Evolutionary conservation across 352 stramenopile genomes (phyloP).

Genomic region (Globisporangium perplexum): DNA sequence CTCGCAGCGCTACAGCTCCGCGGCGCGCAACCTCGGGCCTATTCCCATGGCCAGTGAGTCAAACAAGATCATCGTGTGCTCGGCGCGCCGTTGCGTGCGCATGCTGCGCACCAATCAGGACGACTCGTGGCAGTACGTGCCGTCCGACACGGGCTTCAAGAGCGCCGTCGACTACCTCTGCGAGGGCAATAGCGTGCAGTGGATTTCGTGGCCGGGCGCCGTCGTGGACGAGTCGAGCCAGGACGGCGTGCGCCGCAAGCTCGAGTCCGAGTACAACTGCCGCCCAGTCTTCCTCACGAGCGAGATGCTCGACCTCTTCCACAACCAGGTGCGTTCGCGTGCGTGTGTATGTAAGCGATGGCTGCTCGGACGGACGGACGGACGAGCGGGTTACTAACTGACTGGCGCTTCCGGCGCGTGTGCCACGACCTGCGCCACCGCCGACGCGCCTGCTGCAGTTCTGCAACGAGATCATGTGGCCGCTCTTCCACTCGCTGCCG

Average conservation of each 20-base stretch:
- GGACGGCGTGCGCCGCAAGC: conserved; percentile 59
- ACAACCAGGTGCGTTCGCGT: conserved; percentile 53
- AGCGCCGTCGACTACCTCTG: conserved; percentile 72
- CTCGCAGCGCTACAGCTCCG: conserved; percentile 62
- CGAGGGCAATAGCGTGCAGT: conserved; percentile 81
- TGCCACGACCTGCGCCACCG: no score
- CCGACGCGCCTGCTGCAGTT: conserved; percentile 35
- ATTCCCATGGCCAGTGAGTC: conserved; percentile 70
- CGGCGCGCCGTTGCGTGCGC: conserved; percentile 59
- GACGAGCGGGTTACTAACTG: no score
- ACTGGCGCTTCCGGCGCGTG: no score
- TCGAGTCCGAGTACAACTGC: conserved; percentile 82
- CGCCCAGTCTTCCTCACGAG: conserved; percentile 78
- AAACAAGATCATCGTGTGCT: conserved; percentile 81
- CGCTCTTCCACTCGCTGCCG: conserved; percentile 87
- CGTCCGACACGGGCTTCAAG: conserved; percentile 56
- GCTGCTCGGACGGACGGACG: no score
- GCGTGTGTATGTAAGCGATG: no score
- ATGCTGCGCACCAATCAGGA: conserved; percentile 68
- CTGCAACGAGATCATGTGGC: conserved; percentile 89
- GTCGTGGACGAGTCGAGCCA: conserved; percentile 77
- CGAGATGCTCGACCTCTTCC: conserved; percentile 79
- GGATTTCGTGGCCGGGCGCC: conserved; percentile 86
- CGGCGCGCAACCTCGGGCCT: conserved; percentile 51
- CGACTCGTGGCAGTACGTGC: conserved; percentile 72